These are phyloP conservation scores for Brettanomyces naardenensis DNA, from an alignment of 805 yeast species.

Conservation along the genomic window DNA sequence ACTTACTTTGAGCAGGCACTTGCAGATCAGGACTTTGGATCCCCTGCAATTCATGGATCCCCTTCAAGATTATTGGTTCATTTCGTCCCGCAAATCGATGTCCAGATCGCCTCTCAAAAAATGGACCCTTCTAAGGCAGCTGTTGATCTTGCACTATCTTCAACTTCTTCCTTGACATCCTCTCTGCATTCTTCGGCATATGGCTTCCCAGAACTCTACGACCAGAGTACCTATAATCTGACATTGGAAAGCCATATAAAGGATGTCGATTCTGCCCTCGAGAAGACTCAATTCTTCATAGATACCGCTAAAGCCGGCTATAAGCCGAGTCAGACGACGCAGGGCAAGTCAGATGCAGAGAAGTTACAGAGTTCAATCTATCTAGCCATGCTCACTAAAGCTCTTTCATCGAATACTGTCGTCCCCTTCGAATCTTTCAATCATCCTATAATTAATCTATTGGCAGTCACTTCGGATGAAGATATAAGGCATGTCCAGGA, in stretches of 20 bases:
- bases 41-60: slow-evolving; percentile 6
- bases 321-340: background rate
- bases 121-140: background rate
- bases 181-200: background rate
- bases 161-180: background rate
- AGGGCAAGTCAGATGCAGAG: background rate
- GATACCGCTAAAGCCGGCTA: background rate
- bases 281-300: slow-evolving; percentile 1
- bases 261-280: slow-evolving; percentile 11
- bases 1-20: slow-evolving; percentile 22
- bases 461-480: slow-evolving; percentile 54
- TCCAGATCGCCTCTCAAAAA: slow-evolving; percentile 18
- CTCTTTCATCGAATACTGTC: slow-evolving; percentile 50
- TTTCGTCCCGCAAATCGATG: slow-evolving; percentile 20
- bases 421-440: slow-evolving; percentile 80
- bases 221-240: slow-evolving; percentile 10
- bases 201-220: slow-evolving; percentile 17
- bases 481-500: slow-evolving; percentile 49
- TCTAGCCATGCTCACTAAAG: slow-evolving; percentile 46
- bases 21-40: slow-evolving; percentile 15
- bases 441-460: slow-evolving; percentile 75
- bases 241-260: slow-evolving; percentile 16
- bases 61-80: slow-evolving; percentile 17
- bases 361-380: slow-evolving; percentile 40
- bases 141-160: background rate